Percentiles rank a stretch among this genome's conserved stretches.
Conservation (phyloP, 192 early-diverging fungal genomes). For the Coemansia sp. region DNA sequence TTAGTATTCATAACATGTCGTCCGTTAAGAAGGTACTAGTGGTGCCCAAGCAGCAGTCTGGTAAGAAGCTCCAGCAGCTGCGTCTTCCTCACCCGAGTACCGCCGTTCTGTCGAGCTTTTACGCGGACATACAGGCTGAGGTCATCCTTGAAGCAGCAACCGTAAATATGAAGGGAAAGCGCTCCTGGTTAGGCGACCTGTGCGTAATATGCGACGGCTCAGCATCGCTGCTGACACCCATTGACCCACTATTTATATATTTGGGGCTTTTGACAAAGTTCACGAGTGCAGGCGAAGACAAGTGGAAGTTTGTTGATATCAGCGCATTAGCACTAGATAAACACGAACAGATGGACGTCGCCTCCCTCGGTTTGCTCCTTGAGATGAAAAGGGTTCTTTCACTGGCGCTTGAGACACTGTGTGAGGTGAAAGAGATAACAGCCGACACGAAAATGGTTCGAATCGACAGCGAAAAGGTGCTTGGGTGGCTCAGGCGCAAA, state of each 20-base stretch:
- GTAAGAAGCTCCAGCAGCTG: slow-evolving; percentile 21
- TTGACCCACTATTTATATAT: slow-evolving; percentile 42
- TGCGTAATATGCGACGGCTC: slow-evolving; percentile 32
- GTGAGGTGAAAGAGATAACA: slow-evolving; percentile 18
- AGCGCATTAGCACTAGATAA: slow-evolving; percentile 27
- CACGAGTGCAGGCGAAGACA: slow-evolving; percentile 10
- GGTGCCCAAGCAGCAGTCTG: slow-evolving; percentile 20
- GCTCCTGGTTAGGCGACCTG: slow-evolving; percentile 32
- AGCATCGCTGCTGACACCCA: slow-evolving; percentile 17
- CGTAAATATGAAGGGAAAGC: slow-evolving; percentile 30
- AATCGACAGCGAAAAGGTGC: slow-evolving; percentile 16
- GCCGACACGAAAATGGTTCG: slow-evolving; percentile 18
- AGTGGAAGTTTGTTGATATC: slow-evolving; percentile 37
- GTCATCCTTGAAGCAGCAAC: slow-evolving; percentile 25
- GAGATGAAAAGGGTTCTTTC: background rate
- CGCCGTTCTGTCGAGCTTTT: slow-evolving; percentile 24
- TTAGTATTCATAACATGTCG: background rate
- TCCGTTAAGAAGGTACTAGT: slow-evolving; percentile 19
- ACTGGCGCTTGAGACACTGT: slow-evolving; percentile 24
- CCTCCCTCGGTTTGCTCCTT: slow-evolving; percentile 13
- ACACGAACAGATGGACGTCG: slow-evolving; percentile 19
- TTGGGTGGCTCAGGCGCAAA: slow-evolving; percentile 40
- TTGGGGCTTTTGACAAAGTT: slow-evolving; percentile 24
- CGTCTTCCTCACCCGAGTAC: slow-evolving; percentile 35
- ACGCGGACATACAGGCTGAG: slow-evolving; percentile 19